Evolutionary conservation across 441 rosid species (phyloP).

Genomic region (Pelargonium hybrid): DNA sequence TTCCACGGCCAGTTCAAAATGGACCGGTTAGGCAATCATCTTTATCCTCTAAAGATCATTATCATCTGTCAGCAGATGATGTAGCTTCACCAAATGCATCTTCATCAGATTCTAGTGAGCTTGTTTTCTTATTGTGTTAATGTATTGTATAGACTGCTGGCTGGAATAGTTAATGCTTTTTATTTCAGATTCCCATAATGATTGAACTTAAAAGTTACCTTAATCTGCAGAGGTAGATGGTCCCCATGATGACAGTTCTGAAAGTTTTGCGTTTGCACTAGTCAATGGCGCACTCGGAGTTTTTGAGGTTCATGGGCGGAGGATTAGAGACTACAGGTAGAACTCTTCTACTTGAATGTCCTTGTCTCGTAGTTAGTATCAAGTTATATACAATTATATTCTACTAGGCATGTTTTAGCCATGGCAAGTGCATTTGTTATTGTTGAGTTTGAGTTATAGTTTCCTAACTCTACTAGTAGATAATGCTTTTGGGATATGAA

Average conservation of each 20-base stretch:
- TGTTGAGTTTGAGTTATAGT: conserved; percentile 1
- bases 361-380: neutral
- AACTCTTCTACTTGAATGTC: conserved; percentile 5
- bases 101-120: conserved; percentile 68
- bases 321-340: conserved; percentile 93
- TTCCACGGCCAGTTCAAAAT: conserved; percentile 65
- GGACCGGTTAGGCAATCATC: conserved; percentile 44
- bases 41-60: conserved; percentile 30
- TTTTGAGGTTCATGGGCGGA: conserved; percentile 92
- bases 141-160: conserved; percentile 12
- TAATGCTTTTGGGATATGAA: neutral
- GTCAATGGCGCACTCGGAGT: conserved; percentile 98
- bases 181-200: conserved; percentile 14
- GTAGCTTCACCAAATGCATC: conserved; percentile 39
- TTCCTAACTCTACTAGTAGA: neutral
- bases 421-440: conserved; percentile 4
- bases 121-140: conserved; percentile 19
- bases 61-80: conserved; percentile 38
- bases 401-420: conserved; percentile 7
- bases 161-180: conserved; percentile 10
- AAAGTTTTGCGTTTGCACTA: conserved; percentile 95
- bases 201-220: conserved; percentile 17
- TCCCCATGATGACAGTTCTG: conserved; percentile 60
- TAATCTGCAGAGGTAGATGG: conserved; percentile 48
- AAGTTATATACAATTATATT: neutral